Evolutionary conservation across 176 grass and related monocot species (phyloP), one percentile per base, ranked within the genome.

Genomic region (Zizania latifolia): DNA sequence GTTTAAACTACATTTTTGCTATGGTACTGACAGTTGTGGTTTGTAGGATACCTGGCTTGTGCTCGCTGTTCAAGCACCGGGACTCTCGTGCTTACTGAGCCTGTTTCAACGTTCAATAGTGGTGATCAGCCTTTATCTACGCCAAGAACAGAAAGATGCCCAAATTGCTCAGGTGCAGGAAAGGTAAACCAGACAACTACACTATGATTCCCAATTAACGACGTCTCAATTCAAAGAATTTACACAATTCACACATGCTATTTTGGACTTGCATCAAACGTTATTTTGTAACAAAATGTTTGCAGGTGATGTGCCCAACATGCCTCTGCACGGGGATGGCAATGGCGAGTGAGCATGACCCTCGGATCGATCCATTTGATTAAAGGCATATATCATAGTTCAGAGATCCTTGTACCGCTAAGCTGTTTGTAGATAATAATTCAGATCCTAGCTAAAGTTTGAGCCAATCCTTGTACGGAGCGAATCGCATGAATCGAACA

Each of bases 311-410:
- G 95, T 99, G 91, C 27, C 95, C 95, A 35, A 99, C 95, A 73
- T 99, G 95, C 70, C 92, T 99, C 28, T 99, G 95, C 85, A 99
- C 95, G 4, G 95, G 95, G 43, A 99, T 99, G 95, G 92, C 95
- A 44, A 99, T 99, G 95, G 95, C 95, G 23, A 99, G 95, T 27
- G 95, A 99, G 73, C 95, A 99, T 53, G 95, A 99, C 39, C 95
- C 87, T 29, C 91, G 95, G 65, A 99, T 99, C 23, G 95, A 94
- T 66, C 95, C 95, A 13, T 99, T 99, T 3, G 92, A 92, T 29
- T 90, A 84, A 78, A 82, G 15, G 9, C 3, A 36, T 1, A 36
- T 1, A 22, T 2, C 23, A 7, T 60, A 54, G 41, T 54, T 22
- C 62, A 80, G 14, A 24, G 62, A 30, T 53, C 79, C 26, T 16